Percentiles rank a stretch among this genome's conserved stretches.
phyloP scores from a whole-genome alignment of 345 rosid species.

The Syzygium grande region DNA sequence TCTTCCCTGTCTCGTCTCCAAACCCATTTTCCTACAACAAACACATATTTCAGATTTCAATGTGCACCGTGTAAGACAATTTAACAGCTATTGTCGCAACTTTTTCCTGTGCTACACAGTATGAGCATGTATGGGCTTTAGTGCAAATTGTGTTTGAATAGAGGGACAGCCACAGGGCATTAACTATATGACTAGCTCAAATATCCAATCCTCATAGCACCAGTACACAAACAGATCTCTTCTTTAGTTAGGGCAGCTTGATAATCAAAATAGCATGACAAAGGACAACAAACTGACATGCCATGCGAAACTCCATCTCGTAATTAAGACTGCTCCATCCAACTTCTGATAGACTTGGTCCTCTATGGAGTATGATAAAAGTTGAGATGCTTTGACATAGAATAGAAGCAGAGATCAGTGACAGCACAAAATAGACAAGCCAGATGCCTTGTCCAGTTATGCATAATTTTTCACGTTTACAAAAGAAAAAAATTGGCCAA shows the following conservation, averaged over 20 bases:
- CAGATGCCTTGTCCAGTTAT: background rate
- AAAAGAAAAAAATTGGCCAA: background rate
- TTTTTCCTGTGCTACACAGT: background rate
- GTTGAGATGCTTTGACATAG: background rate
- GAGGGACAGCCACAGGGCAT: background rate
- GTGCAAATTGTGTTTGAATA: background rate
- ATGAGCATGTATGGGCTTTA: background rate
- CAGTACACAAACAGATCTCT: background rate
- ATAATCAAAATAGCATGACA: background rate
- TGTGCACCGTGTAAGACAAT: background rate
- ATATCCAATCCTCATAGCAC: background rate
- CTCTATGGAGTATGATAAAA: background rate
- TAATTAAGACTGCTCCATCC: background rate
- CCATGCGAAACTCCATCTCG: background rate
- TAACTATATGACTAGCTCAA: background rate
- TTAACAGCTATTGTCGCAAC: background rate
- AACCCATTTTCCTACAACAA: slow-evolving; percentile 38
- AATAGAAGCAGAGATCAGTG: background rate
- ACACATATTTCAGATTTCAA: background rate
- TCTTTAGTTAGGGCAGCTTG: background rate
- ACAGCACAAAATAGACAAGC: background rate
- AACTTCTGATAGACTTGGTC: background rate
- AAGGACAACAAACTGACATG: background rate
- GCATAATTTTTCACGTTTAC: background rate
- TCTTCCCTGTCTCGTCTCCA: slow-evolving; percentile 36